Base-by-base conservation (phyloP, 2,329 filamentous ascomycete genomes). In the Alternaria alternata region DNA sequence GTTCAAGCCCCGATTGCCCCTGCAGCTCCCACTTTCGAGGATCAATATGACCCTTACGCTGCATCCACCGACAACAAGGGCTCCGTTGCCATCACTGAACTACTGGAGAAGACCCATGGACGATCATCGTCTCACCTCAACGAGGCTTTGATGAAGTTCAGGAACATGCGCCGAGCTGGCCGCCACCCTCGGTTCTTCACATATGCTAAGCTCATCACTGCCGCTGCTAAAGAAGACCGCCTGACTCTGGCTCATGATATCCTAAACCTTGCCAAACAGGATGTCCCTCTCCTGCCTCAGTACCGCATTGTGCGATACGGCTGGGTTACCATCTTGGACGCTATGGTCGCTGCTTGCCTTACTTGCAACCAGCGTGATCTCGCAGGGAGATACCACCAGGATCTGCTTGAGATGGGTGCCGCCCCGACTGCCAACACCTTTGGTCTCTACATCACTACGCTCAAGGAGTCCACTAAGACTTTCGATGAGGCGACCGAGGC, bases 401-500 rank as follows among this genome's bases (percentile, higher is more conserved):
- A 99, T 78, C 85, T 99, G 68, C 85, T 96, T 49, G 89, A 93
- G 62, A 95, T 98, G 84, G 94, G 94, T 48, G 89, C 91, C 61
- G 90, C 94, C 9, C 95, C 95, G 16, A 96, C 94, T 3, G 95
- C 95, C 43, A 99, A 99, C 83, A 99, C 95, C 0, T 99, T 96
- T 70, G 95, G 95, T 61, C 87, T 99, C 18, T 99, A 98, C 85
- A 99, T 99, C 81, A 98, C 96, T n/a, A 98, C 94, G 2, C 85
- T 99, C 63, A 97, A 98, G 83, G 94, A 97, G 75, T 96, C 93
- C 1, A 93, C 93, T 67, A 97, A 96, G 87, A 98, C 94, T 0
- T 98, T 97, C 67, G 95, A 99, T 73, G 95, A 99, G 79, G 95
- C 95, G 11, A 93, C 93, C 8, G 95, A 98, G 79, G 95, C 95